Percentiles rank a stretch among this genome's conserved stretches.
These are phyloP conservation scores for Adansonia grandidieri DNA, from an alignment of 441 rosid species.

Conservation along the genomic window DNA sequence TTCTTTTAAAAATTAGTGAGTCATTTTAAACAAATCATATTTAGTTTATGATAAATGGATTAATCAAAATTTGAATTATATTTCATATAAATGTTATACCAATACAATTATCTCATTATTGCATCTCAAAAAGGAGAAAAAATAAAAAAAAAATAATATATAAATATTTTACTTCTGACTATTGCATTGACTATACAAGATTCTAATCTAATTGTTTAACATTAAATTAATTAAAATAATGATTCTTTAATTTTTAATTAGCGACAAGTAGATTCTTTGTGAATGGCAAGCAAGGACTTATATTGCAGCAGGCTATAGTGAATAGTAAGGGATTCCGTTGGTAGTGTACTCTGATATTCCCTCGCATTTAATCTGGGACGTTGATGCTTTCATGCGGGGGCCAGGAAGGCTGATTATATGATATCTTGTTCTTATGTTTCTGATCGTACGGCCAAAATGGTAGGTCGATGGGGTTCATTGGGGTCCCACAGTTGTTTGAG, in stretches of 20 bases:
- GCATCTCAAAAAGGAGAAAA: too few species aligned
- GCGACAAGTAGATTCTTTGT: not conserved
- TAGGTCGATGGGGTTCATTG: not conserved
- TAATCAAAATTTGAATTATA: too few species aligned
- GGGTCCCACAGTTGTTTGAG: not conserved
- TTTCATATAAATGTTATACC: too few species aligned
- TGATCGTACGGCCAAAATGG: not conserved
- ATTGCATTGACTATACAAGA: too few species aligned
- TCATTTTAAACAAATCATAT: too few species aligned
- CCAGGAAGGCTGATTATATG: not conserved
- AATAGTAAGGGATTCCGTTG: not conserved
- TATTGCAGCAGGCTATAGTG: not conserved
- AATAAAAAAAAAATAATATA: too few species aligned
- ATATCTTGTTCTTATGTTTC: not conserved
- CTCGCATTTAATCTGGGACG: not conserved
- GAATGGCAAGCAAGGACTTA: not conserved
- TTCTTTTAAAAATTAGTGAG: too few species aligned
- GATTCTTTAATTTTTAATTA: not conserved
- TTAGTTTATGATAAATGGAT: too few species aligned
- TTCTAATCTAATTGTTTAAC: not conserved
- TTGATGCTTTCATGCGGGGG: not conserved
- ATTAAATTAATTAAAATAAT: not conserved
- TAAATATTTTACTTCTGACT: too few species aligned
- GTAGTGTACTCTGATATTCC: not conserved
- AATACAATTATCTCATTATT: too few species aligned